Base-by-base conservation (phyloP, 2,329 filamentous ascomycete genomes). In the Diaporthe sp. region DNA sequence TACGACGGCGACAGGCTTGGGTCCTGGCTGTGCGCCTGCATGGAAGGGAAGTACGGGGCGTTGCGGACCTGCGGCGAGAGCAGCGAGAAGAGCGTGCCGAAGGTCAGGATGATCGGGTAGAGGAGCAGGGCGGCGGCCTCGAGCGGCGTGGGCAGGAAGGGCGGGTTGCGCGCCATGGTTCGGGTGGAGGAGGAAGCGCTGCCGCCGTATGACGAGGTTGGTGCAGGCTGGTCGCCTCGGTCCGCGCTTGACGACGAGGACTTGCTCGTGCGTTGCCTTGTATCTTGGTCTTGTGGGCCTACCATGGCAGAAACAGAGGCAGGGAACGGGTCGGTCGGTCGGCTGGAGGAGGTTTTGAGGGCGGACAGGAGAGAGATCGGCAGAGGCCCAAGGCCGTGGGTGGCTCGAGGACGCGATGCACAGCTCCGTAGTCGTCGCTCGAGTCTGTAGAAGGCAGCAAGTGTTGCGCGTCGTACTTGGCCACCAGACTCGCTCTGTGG, bases 1-100 rank as follows among this genome's bases (percentile, higher is more conserved):
- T 98, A 99, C 81, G 89, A 93, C 3, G 94, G 94, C 68, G 93
- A 90, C 6, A 87, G 82, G 53, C 83, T 81, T n/a, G 82, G 80
- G 56, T 75, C 73, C 83, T 86, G 84, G 61, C 87, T 83, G 83
- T 94, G 93, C 17, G 93, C 89, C 80, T 95, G 93, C 32, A 88
- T 83, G 53, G 84, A 80, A 3, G 87, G 82, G 77, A 92, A 90
- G 86, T 94, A 95, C 4, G 90, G 87, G 2, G 90, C 87, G 61
- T 86, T 85, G 80, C 91, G 92, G 15, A 92, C 92, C 75, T 91
- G 86, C 1, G 95, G 95, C 25, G 95, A 96, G 70, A 98, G 84
- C 47, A 91, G 85, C 59, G 93, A 93, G 88, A 94, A 98, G 77
- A 97, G 80, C 37, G 94, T 94, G 77, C 97, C 97, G 77, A 98